phyloP scores from a whole-genome alignment of 257 asterid species.

The Nyctanthes arbortristis region DNA sequence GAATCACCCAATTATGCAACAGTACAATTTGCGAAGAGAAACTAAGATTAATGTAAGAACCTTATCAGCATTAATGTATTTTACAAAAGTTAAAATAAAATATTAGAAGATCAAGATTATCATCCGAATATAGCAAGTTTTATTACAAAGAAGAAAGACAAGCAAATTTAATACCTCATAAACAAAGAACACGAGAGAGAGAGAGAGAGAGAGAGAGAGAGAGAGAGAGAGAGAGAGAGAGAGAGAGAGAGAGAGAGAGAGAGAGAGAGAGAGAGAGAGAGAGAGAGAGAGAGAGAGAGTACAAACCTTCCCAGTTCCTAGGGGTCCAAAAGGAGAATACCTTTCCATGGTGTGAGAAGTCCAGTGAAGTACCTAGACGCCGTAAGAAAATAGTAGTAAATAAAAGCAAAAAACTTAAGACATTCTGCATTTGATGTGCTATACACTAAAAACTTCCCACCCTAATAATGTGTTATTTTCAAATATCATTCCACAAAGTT shows the following conservation, averaged over 20 bases:
- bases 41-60: conserved; percentile 13
- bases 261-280: no score
- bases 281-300: conserved; percentile 19
- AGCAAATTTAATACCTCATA: conserved; percentile 6
- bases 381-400: conserved; percentile 20
- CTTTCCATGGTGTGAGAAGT: conserved; percentile 97
- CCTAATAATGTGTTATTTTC: neutral
- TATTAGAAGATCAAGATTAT: conserved; percentile 12
- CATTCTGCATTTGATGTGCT: conserved; percentile 1
- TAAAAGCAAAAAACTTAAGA: conserved; percentile 8
- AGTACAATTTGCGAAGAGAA: conserved; percentile 10
- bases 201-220: no score
- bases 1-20: neutral
- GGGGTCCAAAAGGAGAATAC: conserved; percentile 99
- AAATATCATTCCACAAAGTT: neutral
- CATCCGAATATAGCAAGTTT: neutral
- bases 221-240: no score
- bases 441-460: neutral
- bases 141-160: neutral
- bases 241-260: no score
- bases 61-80: conserved; percentile 1
- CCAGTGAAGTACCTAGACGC: conserved; percentile 86
- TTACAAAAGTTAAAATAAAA: conserved; percentile 7
- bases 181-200: conserved; percentile 7
- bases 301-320: conserved; percentile 98